These are phyloP conservation scores for Cadophora sp. DNA, from an alignment of 2,329 filamentous ascomycete species.

Conservation along the genomic window DNA sequence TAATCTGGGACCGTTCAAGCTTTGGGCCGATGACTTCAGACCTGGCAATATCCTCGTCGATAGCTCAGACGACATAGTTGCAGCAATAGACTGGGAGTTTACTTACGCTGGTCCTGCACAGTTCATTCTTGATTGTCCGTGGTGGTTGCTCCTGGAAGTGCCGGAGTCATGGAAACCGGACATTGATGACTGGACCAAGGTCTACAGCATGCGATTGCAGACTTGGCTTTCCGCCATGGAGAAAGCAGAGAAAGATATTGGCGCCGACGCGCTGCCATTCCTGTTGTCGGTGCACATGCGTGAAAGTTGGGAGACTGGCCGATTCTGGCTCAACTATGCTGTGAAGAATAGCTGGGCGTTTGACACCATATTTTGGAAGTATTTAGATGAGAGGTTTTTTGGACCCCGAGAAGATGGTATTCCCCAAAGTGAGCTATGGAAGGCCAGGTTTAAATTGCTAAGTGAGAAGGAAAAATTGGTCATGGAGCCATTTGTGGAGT, in stretches of 20 bases:
- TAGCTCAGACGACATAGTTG: not conserved
- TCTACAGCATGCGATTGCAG: constrained; percentile 45
- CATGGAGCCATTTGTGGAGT: constrained; percentile 41
- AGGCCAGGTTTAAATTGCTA: constrained; percentile 43
- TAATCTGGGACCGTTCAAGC: constrained; percentile 6
- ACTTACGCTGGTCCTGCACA: constrained; percentile 14
- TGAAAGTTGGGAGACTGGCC: constrained; percentile 47
- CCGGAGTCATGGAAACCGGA: constrained; percentile 31
- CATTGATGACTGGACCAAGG: constrained; percentile 43
- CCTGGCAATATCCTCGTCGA: constrained; percentile 17
- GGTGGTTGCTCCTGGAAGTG: constrained; percentile 13
- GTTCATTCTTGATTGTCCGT: constrained; percentile 16
- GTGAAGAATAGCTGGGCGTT: constrained; percentile 40
- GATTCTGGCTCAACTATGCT: constrained; percentile 47
- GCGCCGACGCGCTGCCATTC: constrained; percentile 4
- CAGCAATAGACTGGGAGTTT: constrained; percentile 17
- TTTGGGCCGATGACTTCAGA: constrained; percentile 13
- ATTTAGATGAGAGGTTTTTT: constrained; percentile 47
- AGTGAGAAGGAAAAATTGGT: constrained; percentile 37
- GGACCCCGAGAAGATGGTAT: constrained; percentile 37
- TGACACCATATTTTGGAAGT: constrained; percentile 50
- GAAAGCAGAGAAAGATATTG: constrained; percentile 37
- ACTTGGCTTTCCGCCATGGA: constrained; percentile 47
- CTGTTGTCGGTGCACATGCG: constrained; percentile 45
- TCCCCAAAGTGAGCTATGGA: constrained; percentile 38